Percentiles rank a stretch among this genome's conserved stretches.
phyloP scores from a whole-genome alignment of 2,329 filamentous ascomycete genomes.

The Nigrograna mackinnonii region DNA sequence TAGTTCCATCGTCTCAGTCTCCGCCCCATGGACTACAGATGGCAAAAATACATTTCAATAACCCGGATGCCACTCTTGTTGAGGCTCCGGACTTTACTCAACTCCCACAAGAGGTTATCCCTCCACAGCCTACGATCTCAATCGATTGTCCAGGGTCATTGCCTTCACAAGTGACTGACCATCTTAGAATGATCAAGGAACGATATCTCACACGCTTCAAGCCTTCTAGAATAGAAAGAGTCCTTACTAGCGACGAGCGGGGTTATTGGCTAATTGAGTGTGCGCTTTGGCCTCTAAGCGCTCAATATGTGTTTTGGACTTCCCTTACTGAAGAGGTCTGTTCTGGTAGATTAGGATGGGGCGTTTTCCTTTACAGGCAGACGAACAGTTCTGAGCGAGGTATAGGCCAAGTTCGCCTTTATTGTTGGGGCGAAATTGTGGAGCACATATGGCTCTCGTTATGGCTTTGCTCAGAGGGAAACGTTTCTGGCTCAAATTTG shows the following conservation, averaged over 20 bases:
- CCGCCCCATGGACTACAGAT: too few species aligned
- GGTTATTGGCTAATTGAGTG: constrained; percentile 77
- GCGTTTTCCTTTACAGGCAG: constrained; percentile 58
- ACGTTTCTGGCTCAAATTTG: constrained; percentile 60
- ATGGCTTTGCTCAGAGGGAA: constrained; percentile 70
- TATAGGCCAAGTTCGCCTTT: constrained; percentile 61
- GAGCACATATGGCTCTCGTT: constrained; percentile 75
- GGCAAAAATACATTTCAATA: too few species aligned
- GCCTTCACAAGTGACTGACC: constrained; percentile 32
- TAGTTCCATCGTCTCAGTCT: too few species aligned
- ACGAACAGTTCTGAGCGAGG: constrained; percentile 25
- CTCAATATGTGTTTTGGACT: constrained; percentile 62
- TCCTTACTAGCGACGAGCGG: constrained; percentile 65
- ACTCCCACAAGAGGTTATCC: constrained; percentile 24
- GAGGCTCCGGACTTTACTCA: constrained; percentile 26
- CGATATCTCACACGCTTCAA: constrained; percentile 35
- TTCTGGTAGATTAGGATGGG: constrained; percentile 67
- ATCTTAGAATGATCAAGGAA: constrained; percentile 24
- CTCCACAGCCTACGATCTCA: constrained; percentile 27
- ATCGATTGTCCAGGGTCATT: constrained; percentile 15
- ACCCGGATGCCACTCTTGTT: too few species aligned
- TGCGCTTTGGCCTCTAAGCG: constrained; percentile 53
- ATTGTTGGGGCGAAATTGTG: constrained; percentile 76
- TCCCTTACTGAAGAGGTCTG: constrained; percentile 64
- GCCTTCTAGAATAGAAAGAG: constrained; percentile 46